Base-by-base conservation (phyloP, 208 protist genomes). In the Trypanosoma brucei region DNA sequence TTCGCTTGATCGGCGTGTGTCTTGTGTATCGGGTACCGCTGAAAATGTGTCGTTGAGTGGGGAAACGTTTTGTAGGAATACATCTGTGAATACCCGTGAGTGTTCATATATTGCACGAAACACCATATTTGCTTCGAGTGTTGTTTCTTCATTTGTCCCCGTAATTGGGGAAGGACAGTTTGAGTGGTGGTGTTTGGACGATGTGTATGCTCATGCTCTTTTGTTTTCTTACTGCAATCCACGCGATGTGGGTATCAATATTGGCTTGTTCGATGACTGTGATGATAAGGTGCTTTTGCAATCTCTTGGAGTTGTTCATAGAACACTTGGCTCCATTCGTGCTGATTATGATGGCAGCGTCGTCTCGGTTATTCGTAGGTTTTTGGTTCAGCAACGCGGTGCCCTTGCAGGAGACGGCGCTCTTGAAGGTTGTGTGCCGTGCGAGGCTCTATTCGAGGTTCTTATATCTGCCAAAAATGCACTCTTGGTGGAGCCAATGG, bases 361-460 rank as follows among this genome's bases (percentile, higher is more conserved):
- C 6, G 8, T 49, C 1, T 11, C 14, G 30, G 33, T n/a, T 50
- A 13, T 60, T 49, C n/a, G 33, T 46, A 6, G 11, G 42, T 46
- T 46, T 46, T 46, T 46, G 13, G 5, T 9, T 5, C 38, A 49
- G 39, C 40, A 37, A 39, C 36, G 55, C 2, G 22, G 5, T 60
- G 55, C 39, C 5, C 2, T 60, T 30, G 35, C 31, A 33, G 22
- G 40, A n/a, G 55, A 45, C 36, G 37, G 33, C 30, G 13, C 59
- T 11, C 8, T 40, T 2, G 48, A 55, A 33, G 45, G 14, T 14
- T 30, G 3, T 42, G 34, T 64, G 14, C 49, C 48, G 4, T 33
- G 59, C 45, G 59, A 54, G 42, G 3, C 46, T 1, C 22, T 64
- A 14, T 56, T 49, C 36, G 30, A 42, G 33, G 31, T 14, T 51